Evolutionary conservation across 2,329 filamentous ascomycete genomes (phyloP).

Genomic region (Colletotrichum magnum): DNA sequence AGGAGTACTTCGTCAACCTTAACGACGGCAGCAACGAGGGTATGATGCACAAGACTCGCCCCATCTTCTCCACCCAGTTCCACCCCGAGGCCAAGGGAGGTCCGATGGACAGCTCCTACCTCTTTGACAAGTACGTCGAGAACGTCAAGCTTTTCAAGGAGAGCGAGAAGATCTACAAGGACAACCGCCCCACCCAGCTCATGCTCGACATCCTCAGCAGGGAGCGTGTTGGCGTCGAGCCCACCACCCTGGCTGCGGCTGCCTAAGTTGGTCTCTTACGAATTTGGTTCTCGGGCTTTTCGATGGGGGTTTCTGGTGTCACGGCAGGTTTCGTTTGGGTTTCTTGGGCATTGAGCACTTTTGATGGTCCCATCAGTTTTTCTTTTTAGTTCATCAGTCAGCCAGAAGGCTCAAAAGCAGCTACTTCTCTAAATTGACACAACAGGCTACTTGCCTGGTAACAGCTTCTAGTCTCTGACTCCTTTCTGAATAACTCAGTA

Average conservation of each 20-base stretch:
- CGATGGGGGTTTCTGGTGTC: slow-evolving; percentile 13
- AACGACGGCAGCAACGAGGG: slow-evolving; percentile 98
- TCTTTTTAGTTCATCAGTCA: slow-evolving; percentile 31
- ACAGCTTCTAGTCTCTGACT: neutral
- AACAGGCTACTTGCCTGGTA: neutral
- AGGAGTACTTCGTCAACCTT: slow-evolving; percentile 98
- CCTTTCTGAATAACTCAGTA: no score
- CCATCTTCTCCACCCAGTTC: slow-evolving; percentile 99
- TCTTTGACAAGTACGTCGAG: slow-evolving; percentile 97
- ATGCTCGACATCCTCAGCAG: slow-evolving; percentile 93
- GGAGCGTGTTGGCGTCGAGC: slow-evolving; percentile 92
- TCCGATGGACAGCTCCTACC: slow-evolving; percentile 93
- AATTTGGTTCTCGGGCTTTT: slow-evolving; percentile 19
- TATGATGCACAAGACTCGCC: slow-evolving; percentile 95
- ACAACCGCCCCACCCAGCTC: slow-evolving; percentile 88
- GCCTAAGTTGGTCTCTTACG: slow-evolving; percentile 51
- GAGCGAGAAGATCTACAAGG: slow-evolving; percentile 82
- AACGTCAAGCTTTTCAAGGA: slow-evolving; percentile 92
- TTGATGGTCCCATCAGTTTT: neutral
- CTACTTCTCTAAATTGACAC: slow-evolving; percentile 26
- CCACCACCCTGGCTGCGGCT: slow-evolving; percentile 69
- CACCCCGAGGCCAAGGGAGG: slow-evolving; percentile 98
- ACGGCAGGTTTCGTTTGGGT: slow-evolving; percentile 18
- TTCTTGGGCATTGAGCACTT: slow-evolving; percentile 5
- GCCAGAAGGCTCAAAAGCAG: slow-evolving; percentile 15